Evolutionary conservation across 2,329 filamentous ascomycete genomes (phyloP).

Genomic region (Conoideocrella luteorostrata): DNA sequence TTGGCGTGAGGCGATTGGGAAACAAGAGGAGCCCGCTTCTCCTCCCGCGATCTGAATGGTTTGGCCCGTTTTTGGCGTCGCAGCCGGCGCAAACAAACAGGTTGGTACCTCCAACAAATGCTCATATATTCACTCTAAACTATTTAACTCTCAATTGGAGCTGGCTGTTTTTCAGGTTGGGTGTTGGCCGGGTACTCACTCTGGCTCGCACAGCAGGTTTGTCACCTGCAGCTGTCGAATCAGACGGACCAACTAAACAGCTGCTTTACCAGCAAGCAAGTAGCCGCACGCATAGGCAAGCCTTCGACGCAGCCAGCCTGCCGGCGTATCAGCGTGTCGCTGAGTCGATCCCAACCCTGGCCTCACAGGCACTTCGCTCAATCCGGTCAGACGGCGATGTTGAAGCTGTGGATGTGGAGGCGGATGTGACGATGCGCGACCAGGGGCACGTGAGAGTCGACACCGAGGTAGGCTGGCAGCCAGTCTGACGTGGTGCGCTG

Average conservation of each 20-base stretch:
- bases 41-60: background rate
- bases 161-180: background rate
- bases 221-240: too few species aligned
- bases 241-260: background rate
- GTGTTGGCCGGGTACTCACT: background rate
- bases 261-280: background rate
- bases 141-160: too few species aligned
- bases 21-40: conserved; percentile 1
- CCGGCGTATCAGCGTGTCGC: background rate
- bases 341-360: background rate
- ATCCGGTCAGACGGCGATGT: background rate
- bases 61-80: background rate
- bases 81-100: background rate
- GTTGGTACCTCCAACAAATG: background rate
- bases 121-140: background rate
- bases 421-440: conserved; percentile 5
- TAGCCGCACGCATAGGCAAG: background rate
- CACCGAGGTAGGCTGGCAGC: conserved; percentile 2
- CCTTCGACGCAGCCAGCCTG: background rate
- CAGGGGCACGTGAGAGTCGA: conserved; percentile 9
- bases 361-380: conserved; percentile 1
- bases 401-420: background rate
- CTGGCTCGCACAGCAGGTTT: too few species aligned
- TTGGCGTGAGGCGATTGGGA: conserved; percentile 7
- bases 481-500: conserved; percentile 3